These are phyloP conservation scores for Trichoderma erinaceum DNA, from an alignment of 495 filamentous ascomycete genomes.

Conservation along the genomic window DNA sequence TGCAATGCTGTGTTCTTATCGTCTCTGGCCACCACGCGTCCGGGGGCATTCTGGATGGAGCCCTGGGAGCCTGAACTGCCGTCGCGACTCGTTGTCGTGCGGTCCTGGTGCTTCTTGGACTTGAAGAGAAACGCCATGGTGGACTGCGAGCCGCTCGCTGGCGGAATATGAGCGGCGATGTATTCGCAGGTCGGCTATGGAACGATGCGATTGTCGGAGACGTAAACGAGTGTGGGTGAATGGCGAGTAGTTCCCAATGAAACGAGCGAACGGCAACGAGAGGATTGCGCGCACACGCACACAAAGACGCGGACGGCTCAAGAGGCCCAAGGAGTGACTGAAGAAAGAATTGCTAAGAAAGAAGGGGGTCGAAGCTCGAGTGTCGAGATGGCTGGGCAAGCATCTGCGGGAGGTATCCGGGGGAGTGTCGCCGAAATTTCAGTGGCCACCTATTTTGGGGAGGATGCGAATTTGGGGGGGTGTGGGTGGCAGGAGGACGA, in stretches of 20 bases:
- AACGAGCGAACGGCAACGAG: slow-evolving; percentile 11
- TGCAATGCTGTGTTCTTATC: slow-evolving; percentile 38
- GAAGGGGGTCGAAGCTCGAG: slow-evolving; percentile 30
- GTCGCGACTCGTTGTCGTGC: slow-evolving; percentile 41
- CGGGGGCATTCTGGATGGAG: slow-evolving; percentile 32
- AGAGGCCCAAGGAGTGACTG: slow-evolving; percentile 13
- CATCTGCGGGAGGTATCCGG: slow-evolving; percentile 29
- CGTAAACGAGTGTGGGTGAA: slow-evolving; percentile 1
- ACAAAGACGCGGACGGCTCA: slow-evolving; percentile 16
- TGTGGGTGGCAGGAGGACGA: slow-evolving; percentile 3
- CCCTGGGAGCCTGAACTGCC: slow-evolving; percentile 33
- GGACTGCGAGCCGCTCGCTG: slow-evolving; percentile 18
- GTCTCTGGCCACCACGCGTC: slow-evolving; percentile 35
- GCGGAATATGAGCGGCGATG: neutral
- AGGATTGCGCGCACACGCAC: slow-evolving; percentile 13
- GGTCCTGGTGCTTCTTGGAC: slow-evolving; percentile 58
- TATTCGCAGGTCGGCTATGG: neutral
- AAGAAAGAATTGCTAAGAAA: slow-evolving; percentile 16
- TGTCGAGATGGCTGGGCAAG: slow-evolving; percentile 33
- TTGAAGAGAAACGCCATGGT: slow-evolving; percentile 71
- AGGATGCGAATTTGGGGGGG: slow-evolving; percentile 16
- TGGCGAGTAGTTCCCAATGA: neutral
- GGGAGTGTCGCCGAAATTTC: slow-evolving; percentile 16
- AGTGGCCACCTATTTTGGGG: slow-evolving; percentile 23
- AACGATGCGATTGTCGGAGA: slow-evolving; percentile 1